Base-by-base conservation (phyloP, 2,329 filamentous ascomycete genomes). In the Calonectria ilicicola region DNA sequence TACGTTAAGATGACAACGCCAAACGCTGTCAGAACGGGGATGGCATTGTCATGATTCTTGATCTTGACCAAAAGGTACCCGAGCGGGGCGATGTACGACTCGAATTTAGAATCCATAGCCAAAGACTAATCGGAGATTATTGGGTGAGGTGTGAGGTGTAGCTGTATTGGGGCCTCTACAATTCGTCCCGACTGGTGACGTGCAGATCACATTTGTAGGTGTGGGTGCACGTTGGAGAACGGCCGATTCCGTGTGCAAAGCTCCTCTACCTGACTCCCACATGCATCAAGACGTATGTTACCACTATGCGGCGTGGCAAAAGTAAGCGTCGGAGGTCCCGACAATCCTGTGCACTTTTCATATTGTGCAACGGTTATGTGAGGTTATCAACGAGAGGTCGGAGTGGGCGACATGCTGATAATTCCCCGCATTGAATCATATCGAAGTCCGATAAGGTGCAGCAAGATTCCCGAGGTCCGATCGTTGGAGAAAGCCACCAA, bases 21-120 rank as follows among this genome's bases (percentile, higher is more conserved):
- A 17, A 65, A 44, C 5, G 62, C 62, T 32, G 42, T 65, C 15
- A 65, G 42, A 19, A 65, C 27, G 9, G 62, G 27, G 5, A 47
- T 44, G 5, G 42, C 42, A 40, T 49, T 72, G 19, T 58, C 53
- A 40, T 51, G 40, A 19, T 70, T 56, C 58, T 65, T 64, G 19
- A 51, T 23, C 17, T 35, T 26, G 6, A 27, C 56, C 27, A 29
- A 27, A 8, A 38, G 40, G n/a, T 62, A 49, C 14, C 19, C n/a
- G 29, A 65, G 10, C 12, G 62, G 42, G n/a, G 42, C 21, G 29
- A 47, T 49, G 27, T 32, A 47, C 38, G 62, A 32, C 27, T 65
- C 62, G 7, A 35, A 14, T 49, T 65, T 65, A 9, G 42, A 49
- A 49, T 65, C 62, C 62, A 65, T 65, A 26, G 44, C 38, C 9